These are phyloP conservation scores for Chytriomyces sp. DNA, from an alignment of 192 early-diverging fungal species.

Conservation along the genomic window DNA sequence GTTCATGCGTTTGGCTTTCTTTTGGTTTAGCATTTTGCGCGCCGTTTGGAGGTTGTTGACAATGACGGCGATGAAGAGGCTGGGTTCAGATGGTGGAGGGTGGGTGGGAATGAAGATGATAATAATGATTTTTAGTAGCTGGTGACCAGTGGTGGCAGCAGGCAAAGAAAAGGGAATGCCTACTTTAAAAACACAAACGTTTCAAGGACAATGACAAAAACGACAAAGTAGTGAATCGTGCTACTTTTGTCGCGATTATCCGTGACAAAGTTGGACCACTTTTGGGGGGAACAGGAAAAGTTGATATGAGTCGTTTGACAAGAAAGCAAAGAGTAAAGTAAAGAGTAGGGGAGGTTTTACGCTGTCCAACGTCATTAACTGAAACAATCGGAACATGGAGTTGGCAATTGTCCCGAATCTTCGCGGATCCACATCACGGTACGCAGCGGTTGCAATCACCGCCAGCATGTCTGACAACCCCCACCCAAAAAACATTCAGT, in stretches of 20 bases:
- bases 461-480: constrained; percentile 43
- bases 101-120: too few relatives aligned
- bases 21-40: constrained; percentile 14
- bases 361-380: constrained; percentile 43
- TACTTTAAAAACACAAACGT: constrained; percentile 53
- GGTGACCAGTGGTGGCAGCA: neutral
- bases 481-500: neutral
- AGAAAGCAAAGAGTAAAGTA: constrained; percentile 3
- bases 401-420: constrained; percentile 39
- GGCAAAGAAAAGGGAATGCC: neutral
- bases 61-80: constrained; percentile 53
- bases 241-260: constrained; percentile 40
- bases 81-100: constrained; percentile 4
- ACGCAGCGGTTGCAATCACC: constrained; percentile 38
- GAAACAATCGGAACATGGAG: constrained; percentile 40
- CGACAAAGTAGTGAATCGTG: constrained; percentile 41
- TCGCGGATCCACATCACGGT: constrained; percentile 40
- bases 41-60: constrained; percentile 50
- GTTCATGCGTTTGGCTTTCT: constrained; percentile 6
- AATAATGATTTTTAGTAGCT: neutral
- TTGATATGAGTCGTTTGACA: neutral
- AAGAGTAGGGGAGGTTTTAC: neutral
- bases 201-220: constrained; percentile 44
- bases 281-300: neutral
- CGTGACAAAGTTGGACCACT: constrained; percentile 44